Evolutionary conservation across 1,284 basidiomycete genomes (phyloP), one percentile per base, ranked within the genome.

Genomic region (Neotropicomus parvogracilis): DNA sequence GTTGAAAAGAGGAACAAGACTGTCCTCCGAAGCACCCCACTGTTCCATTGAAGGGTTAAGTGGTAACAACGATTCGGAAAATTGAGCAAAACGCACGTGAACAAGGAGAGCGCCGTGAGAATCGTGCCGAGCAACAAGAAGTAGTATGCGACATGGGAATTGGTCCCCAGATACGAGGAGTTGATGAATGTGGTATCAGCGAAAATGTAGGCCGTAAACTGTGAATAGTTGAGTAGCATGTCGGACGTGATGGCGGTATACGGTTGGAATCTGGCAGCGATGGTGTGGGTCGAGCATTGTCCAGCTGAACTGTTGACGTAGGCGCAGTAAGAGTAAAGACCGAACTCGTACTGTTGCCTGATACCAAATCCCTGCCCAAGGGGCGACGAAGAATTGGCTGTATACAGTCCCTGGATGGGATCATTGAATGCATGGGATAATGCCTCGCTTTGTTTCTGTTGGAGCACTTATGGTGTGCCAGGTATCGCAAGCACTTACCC

Each of bases 271-370:
- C 71, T 72, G 55, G 73, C 70, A 28, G 78, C 85, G 32, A 76
- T 67, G 28, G 80, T 78, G 38, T 72, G 66, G 59, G 82, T 84
- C 35, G 81, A 78, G 65, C 88, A 90, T 42, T 68, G 74, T 29
- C 88, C 88, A 26, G 71, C 70, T 20, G 74, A 75, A 33, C 67
- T 65, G 54, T 81, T 77, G 57, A 84, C 68, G 59, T 82, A 89
- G 57, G 74, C 87, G 56, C 87, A 90, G 62, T 86, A 79, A 17
- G 80, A 80, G 69, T 91, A 91, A 33, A 91, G 71, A 19, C 88
- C 88, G 56, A 85, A 91, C 50, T 80, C 70, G 69, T 91, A 91
- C 51, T 74, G 65, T 61, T 83, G 77, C 58, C 88, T 80, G 46
- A 91, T 70, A 27, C 88, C 88, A 19, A 71, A 69, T 43, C 69